phyloP scores from a whole-genome alignment of 2,329 filamentous ascomycete species.

The Claviceps sp. region DNA sequence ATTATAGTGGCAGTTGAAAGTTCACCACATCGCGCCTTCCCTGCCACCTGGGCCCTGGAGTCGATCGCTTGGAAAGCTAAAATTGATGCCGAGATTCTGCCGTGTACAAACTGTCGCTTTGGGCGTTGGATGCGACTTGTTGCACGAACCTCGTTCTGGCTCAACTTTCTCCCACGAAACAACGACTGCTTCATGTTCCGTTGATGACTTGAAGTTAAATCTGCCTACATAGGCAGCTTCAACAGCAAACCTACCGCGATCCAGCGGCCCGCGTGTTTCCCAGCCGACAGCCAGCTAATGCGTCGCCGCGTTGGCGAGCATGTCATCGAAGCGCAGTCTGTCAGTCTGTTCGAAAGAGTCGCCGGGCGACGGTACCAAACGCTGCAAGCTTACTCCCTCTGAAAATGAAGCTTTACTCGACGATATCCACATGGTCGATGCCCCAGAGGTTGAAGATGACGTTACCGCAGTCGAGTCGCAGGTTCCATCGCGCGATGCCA shows the following conservation, averaged over 20 bases:
- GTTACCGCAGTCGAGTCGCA: conserved; percentile 10
- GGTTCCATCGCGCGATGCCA: conserved; percentile 18
- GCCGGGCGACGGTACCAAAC: conserved; percentile 18
- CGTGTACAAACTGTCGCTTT: neutral
- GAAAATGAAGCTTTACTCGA: neutral
- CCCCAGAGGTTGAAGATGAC: conserved; percentile 7
- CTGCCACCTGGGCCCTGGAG: neutral
- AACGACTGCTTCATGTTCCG: neutral
- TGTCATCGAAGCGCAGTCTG: conserved; percentile 25
- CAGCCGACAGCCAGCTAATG: neutral
- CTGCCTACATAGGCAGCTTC: neutral
- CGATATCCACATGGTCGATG: neutral
- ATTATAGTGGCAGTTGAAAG: neutral
- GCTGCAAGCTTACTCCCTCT: conserved; percentile 6
- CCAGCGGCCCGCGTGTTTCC: neutral
- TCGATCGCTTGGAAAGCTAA: neutral
- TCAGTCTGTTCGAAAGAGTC: conserved; percentile 16
- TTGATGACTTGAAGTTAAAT: neutral
- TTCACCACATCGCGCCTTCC: neutral
- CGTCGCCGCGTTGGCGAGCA: conserved; percentile 5
- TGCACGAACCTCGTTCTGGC: neutral
- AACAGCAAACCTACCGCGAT: neutral
- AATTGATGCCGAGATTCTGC: neutral
- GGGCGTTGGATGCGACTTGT: too few species aligned
- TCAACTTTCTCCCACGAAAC: neutral